Conservation (phyloP, 179 eudicot species). For the Beta corolliflora region DNA sequence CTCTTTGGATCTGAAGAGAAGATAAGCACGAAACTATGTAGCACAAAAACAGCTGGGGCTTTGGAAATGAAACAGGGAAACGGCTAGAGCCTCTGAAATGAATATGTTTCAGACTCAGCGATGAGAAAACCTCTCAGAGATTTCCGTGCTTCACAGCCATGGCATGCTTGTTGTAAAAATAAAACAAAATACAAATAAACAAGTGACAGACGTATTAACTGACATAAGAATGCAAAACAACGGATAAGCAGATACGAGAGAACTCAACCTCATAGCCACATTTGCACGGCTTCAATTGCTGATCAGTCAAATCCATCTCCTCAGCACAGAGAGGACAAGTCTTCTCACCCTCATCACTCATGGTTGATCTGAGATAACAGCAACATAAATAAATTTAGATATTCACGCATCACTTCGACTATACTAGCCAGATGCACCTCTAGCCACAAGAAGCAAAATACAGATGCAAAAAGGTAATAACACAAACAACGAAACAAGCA, state of each 20-base stretch:
- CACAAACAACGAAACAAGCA: background rate
- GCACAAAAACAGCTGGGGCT: too few relatives aligned
- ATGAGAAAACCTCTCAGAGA: too few relatives aligned
- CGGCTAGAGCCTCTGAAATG: too few relatives aligned
- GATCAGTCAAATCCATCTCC: slow-evolving; percentile 99
- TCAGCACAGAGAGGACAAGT: slow-evolving; percentile 93
- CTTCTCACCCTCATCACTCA: slow-evolving; percentile 92
- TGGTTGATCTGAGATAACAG: slow-evolving; percentile 39
- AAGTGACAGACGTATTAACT: background rate
- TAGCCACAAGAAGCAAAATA: background rate
- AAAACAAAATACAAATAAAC: background rate
- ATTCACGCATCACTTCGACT: background rate
- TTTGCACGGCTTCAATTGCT: slow-evolving; percentile 91
- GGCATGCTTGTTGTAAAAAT: too few relatives aligned
- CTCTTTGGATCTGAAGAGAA: background rate
- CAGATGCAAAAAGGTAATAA: background rate
- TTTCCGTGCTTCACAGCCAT: too few relatives aligned
- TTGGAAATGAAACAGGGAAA: too few relatives aligned
- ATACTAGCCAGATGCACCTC: background rate
- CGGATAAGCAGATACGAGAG: background rate
- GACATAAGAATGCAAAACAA: background rate
- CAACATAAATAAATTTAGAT: background rate
- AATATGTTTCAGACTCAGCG: too few relatives aligned
- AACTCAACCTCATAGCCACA: slow-evolving; percentile 88
- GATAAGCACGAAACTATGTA: background rate